Conservation (phyloP, 1,284 basidiomycete species). For the Puccinia brachypodii region DNA sequence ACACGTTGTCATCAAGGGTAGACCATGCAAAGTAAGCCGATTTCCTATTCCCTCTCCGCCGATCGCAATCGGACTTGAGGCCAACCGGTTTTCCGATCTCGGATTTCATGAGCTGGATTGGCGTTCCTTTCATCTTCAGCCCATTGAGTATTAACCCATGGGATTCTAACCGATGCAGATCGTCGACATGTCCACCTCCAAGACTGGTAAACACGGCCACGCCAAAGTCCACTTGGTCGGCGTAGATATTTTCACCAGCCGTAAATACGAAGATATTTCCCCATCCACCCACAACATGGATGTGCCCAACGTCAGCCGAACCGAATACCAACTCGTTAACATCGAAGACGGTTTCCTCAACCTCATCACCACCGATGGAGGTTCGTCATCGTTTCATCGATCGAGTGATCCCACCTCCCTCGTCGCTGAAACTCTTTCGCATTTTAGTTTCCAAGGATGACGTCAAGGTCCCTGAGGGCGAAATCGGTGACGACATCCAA, state of each 20-base stretch:
- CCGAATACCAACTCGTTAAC: slow-evolving; percentile 85
- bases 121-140: background rate
- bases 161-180: slow-evolving; percentile 61
- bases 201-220: slow-evolving; percentile 96
- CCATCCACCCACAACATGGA: slow-evolving; percentile 99
- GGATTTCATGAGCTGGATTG: background rate
- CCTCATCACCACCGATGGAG: slow-evolving; percentile 83
- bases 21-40: slow-evolving; percentile 77
- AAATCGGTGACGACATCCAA: slow-evolving; percentile 75
- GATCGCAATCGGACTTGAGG: too few relatives aligned
- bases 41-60: background rate
- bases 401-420: background rate
- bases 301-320: slow-evolving; percentile 88
- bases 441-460: slow-evolving; percentile 75
- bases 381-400: background rate
- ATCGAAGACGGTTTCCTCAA: slow-evolving; percentile 74
- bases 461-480: slow-evolving; percentile 85
- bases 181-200: slow-evolving; percentile 96
- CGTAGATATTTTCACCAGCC: slow-evolving; percentile 64
- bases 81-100: too few relatives aligned
- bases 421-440: background rate
- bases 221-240: slow-evolving; percentile 98
- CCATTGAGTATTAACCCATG: background rate
- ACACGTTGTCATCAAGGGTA: slow-evolving; percentile 95
- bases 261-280: slow-evolving; percentile 78